Conservation (phyloP, 306 rosid genomes). For the Quercus wislizeni region DNA sequence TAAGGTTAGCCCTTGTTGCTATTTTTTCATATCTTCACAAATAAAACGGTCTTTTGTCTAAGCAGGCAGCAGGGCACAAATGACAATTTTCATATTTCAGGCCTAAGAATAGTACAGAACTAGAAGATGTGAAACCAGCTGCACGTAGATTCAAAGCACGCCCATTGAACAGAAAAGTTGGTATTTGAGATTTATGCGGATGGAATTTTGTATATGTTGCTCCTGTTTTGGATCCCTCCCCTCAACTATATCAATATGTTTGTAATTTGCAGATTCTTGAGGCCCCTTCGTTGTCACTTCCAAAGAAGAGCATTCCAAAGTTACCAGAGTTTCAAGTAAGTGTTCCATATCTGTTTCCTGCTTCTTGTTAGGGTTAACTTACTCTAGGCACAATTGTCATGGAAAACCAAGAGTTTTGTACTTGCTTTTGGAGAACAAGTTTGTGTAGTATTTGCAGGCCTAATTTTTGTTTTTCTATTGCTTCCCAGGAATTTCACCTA, state of each 20-base stretch:
- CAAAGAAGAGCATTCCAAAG: conserved; percentile 71
- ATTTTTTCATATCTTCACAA: conserved; percentile 7
- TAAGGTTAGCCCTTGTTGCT: conserved; percentile 55
- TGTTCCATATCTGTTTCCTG: conserved; percentile 16
- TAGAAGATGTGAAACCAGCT: conserved; percentile 37
- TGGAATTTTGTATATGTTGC: conserved; percentile 9
- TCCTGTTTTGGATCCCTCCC: conserved; percentile 14
- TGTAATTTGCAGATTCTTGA: conserved; percentile 65
- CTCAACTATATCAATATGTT: conserved; percentile 11
- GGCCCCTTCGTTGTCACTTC: conserved; percentile 79
- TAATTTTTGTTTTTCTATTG: conserved; percentile 18
- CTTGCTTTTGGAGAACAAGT: conserved; percentile 4
- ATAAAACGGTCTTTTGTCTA: conserved; percentile 8
- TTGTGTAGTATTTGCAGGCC: not conserved
- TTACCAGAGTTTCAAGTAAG: conserved; percentile 93
- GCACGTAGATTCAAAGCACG: conserved; percentile 79
- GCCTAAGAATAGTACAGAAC: conserved; percentile 54
- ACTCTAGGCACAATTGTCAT: not conserved
- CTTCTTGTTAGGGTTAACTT: not conserved
- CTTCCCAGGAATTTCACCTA: conserved; percentile 76
- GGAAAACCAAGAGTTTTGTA: not conserved
- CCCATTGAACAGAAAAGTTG: conserved; percentile 86
- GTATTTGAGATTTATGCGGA: conserved; percentile 30
- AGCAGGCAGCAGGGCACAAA: conserved; percentile 5
- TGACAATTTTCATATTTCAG: conserved; percentile 37